Evolutionary conservation across 2,329 filamentous ascomycete species (phyloP).

Genomic region (Cladosporium phlei): DNA sequence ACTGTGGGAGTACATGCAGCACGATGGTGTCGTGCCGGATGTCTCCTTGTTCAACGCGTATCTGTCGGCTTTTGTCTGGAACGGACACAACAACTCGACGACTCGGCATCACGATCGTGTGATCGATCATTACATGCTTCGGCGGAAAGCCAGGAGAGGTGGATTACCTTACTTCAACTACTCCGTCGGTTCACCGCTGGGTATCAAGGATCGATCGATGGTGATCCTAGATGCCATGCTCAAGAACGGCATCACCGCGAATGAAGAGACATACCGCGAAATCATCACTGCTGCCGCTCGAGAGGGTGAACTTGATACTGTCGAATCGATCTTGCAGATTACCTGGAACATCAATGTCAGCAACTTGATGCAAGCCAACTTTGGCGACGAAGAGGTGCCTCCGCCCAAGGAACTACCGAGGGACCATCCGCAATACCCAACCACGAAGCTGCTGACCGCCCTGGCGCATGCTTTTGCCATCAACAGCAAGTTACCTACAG

Average conservation of each 20-base stretch:
- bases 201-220: constrained; percentile 29
- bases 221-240: constrained; percentile 47
- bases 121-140: constrained; percentile 29
- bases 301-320: constrained; percentile 46
- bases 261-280: constrained; percentile 51
- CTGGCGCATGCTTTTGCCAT: constrained; percentile 66
- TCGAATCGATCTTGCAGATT: constrained; percentile 46
- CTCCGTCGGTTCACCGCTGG: constrained; percentile 22
- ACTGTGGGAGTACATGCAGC: constrained; percentile 45
- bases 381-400: constrained; percentile 17
- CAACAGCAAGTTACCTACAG: constrained; percentile 58
- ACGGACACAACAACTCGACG: constrained; percentile 30
- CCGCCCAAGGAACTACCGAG: constrained; percentile 35
- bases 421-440: constrained; percentile 56
- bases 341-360: constrained; percentile 54
- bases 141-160: constrained; percentile 13
- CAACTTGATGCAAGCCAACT: constrained; percentile 32
- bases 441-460: constrained; percentile 54
- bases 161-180: constrained; percentile 22
- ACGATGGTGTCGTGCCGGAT: constrained; percentile 40
- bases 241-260: constrained; percentile 37
- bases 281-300: constrained; percentile 50
- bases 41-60: constrained; percentile 52
- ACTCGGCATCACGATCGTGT: constrained; percentile 37
- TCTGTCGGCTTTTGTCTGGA: constrained; percentile 48